These are phyloP conservation scores for Pseudogymnoascus destructans DNA, from an alignment of 2,329 filamentous ascomycete genomes.

Conservation along the genomic window DNA sequence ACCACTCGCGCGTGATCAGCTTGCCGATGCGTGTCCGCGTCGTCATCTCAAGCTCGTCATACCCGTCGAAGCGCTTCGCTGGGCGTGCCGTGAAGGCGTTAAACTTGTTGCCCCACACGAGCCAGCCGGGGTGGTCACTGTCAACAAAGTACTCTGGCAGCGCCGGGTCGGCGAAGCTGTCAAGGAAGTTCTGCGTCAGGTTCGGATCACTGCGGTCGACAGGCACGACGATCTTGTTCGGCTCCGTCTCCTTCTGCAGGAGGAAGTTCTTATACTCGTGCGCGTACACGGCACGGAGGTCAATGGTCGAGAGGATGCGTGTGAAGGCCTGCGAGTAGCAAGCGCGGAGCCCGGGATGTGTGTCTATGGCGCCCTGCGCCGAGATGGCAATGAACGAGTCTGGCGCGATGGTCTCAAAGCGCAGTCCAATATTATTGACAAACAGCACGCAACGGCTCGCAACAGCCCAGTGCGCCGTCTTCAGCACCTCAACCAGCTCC, in stretches of 20 bases:
- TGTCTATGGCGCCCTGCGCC: conserved; percentile 70
- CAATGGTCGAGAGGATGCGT: conserved; percentile 67
- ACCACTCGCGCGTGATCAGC: conserved; percentile 72
- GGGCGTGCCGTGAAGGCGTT: conserved; percentile 65
- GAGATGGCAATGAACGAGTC: conserved; percentile 73
- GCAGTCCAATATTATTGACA: conserved; percentile 75
- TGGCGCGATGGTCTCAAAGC: conserved; percentile 81
- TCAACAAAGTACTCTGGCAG: conserved; percentile 81
- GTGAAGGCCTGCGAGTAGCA: conserved; percentile 72
- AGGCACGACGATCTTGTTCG: conserved; percentile 60
- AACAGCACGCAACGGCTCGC: conserved; percentile 82
- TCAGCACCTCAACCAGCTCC: conserved; percentile 66
- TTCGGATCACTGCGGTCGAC: conserved; percentile 62
- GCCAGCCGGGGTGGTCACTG: conserved; percentile 84
- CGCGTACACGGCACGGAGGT: conserved; percentile 71
- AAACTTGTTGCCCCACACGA: conserved; percentile 87
- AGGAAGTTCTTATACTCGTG: conserved; percentile 85
- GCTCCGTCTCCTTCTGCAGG: conserved; percentile 62
- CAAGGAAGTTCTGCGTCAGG: conserved; percentile 69
- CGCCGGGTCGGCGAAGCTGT: conserved; percentile 59
- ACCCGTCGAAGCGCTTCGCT: conserved; percentile 47
- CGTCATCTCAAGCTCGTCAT: conserved; percentile 66
- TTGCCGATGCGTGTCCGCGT: conserved; percentile 69
- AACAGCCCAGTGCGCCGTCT: conserved; percentile 89
- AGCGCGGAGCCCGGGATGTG: conserved; percentile 72